These are phyloP conservation scores for Linum trigynum DNA, from an alignment of 345 rosid species.

Conservation along the genomic window DNA sequence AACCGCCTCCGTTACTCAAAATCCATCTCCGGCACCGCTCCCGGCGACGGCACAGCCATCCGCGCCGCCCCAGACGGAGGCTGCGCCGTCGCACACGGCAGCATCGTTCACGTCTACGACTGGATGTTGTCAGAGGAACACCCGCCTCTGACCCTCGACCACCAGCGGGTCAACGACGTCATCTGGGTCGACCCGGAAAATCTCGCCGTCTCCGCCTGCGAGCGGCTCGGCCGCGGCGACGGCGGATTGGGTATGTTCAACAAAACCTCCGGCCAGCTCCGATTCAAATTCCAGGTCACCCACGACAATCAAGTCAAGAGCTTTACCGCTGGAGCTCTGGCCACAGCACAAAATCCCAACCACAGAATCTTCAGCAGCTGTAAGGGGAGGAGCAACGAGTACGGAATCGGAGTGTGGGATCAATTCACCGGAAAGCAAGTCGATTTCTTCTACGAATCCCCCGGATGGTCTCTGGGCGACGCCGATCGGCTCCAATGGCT, in stretches of 20 bases:
- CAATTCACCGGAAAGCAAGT: conserved; percentile 70
- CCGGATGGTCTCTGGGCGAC: conserved; percentile 89
- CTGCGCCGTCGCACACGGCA: conserved; percentile 90
- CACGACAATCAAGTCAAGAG: conserved; percentile 73
- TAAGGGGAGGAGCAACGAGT: conserved; percentile 86
- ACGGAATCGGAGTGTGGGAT: conserved; percentile 97
- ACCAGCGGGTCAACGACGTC: conserved; percentile 86
- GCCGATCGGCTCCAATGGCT: conserved; percentile 92
- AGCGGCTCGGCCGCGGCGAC: conserved; percentile 70
- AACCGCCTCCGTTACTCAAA: conserved; percentile 47
- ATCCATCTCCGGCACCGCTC: conserved; percentile 73
- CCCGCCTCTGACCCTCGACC: conserved; percentile 64
- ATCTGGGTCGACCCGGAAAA: conserved; percentile 61
- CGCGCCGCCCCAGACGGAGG: conserved; percentile 94
- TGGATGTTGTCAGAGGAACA: conserved; percentile 79
- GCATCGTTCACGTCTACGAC: conserved; percentile 76
- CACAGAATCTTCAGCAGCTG: conserved; percentile 68
- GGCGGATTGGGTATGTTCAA: conserved; percentile 95
- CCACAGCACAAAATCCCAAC: conserved; percentile 38
- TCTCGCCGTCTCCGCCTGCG: conserved; percentile 63
- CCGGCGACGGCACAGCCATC: conserved; percentile 91
- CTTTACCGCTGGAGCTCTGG: conserved; percentile 80
- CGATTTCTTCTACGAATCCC: conserved; percentile 78
- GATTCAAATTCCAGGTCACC: conserved; percentile 58
- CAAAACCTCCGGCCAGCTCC: conserved; percentile 59